Conservation (phyloP, 305 asterid genomes). For the Solanum hybrid region DNA sequence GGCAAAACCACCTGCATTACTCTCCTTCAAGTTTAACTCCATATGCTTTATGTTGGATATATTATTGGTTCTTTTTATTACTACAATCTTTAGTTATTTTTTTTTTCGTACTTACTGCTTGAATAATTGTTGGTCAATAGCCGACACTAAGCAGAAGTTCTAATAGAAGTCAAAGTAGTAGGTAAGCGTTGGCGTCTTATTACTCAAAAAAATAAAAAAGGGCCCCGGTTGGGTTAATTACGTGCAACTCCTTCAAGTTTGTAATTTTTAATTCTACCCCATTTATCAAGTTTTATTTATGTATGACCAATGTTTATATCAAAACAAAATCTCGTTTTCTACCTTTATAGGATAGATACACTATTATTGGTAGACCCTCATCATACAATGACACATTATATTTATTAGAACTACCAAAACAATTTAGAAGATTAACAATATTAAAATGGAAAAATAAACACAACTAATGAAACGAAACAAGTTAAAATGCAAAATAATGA, state of each 20-base stretch:
- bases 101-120: not conserved
- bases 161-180: not conserved
- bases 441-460: not conserved
- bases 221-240: not conserved
- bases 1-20: not conserved
- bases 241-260: not conserved
- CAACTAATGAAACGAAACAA: not conserved
- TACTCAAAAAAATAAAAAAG: not conserved
- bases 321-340: not conserved
- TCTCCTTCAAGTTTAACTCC: not conserved
- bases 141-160: not conserved
- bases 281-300: not conserved
- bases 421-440: not conserved
- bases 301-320: not conserved
- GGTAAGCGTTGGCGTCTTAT: not conserved
- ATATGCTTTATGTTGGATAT: not conserved
- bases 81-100: not conserved
- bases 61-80: not conserved
- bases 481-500: not conserved
- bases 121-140: not conserved
- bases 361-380: not conserved
- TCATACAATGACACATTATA: not conserved
- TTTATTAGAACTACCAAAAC: too few relatives aligned
- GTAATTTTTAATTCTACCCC: not conserved
- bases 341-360: not conserved